Evolutionary conservation across 345 rosid species (phyloP).

Genomic region (Toxicodendron radicans): DNA sequence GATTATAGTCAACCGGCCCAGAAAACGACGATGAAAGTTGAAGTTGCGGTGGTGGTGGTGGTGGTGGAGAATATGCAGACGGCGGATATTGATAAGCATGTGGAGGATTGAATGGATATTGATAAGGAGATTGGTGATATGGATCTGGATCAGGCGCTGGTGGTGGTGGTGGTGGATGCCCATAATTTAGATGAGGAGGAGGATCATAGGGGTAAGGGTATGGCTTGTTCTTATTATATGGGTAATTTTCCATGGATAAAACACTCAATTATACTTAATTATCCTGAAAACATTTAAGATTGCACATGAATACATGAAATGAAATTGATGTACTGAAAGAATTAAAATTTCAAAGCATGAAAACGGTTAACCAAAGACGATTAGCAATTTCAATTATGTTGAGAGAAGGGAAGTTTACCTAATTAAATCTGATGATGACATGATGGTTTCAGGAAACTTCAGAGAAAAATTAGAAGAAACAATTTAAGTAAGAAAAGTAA

Average conservation of each 20-base stretch:
- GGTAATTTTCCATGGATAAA: constrained; percentile 45
- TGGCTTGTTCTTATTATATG: constrained; percentile 33
- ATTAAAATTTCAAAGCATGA: neutral
- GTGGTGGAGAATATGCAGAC: constrained; percentile 18
- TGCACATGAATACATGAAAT: neutral
- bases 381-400: too few relatives aligned
- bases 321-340: neutral
- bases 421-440: neutral
- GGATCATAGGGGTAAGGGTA: constrained; percentile 50
- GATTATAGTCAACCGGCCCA: constrained; percentile 43
- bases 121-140: constrained; percentile 33
- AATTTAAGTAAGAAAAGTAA: neutral
- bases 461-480: neutral
- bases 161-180: constrained; percentile 63
- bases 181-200: constrained; percentile 35
- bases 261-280: neutral
- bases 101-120: constrained; percentile 27
- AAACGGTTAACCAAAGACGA: too few relatives aligned
- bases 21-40: constrained; percentile 29
- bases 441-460: constrained; percentile 6
- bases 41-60: constrained; percentile 19
- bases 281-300: neutral
- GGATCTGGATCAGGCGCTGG: constrained; percentile 58
- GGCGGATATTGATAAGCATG: constrained; percentile 41
- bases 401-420: constrained; percentile 7